phyloP scores from a whole-genome alignment of 2,329 filamentous ascomycete species.

The Stemphylium lycopersici region DNA sequence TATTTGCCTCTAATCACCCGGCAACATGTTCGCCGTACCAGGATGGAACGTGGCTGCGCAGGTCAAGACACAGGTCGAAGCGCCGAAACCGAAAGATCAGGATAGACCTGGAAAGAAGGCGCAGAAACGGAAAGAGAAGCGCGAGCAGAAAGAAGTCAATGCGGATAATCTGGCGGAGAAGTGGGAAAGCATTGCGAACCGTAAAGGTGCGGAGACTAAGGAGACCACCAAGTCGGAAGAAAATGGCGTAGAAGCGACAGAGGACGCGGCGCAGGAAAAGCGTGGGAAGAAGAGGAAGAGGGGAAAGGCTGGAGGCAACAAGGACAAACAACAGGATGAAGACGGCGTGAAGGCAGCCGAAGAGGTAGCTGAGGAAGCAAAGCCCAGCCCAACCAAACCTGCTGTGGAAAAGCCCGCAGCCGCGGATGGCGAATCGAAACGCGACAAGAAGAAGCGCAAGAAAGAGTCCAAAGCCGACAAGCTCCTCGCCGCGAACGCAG shows the following conservation, averaged over 20 bases:
- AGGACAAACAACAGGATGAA: constrained; percentile 30
- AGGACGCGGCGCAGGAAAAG: constrained; percentile 44
- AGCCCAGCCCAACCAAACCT: constrained; percentile 7
- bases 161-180: constrained; percentile 64
- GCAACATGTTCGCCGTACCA: constrained; percentile 84
- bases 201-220: constrained; percentile 53
- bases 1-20: not conserved
- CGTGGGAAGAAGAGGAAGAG: constrained; percentile 43
- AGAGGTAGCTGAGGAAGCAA: constrained; percentile 37
- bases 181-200: constrained; percentile 49
- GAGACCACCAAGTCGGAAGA: constrained; percentile 54
- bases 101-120: constrained; percentile 59
- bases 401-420: constrained; percentile 16
- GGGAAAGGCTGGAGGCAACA: constrained; percentile 32
- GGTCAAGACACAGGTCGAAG: constrained; percentile 72
- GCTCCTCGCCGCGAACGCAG: constrained; percentile 10
- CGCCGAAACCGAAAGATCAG: constrained; percentile 41
- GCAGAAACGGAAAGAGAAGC: constrained; percentile 60
- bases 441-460: constrained; percentile 24
- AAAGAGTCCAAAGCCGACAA: constrained; percentile 16
- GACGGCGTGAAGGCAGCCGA: constrained; percentile 23
- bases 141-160: constrained; percentile 77
- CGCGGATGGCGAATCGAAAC: constrained; percentile 33
- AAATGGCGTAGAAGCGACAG: constrained; percentile 61
- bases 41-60: constrained; percentile 85